These are phyloP conservation scores for Begonia masoniana DNA, from an alignment of 306 rosid species.

Conservation along the genomic window DNA sequence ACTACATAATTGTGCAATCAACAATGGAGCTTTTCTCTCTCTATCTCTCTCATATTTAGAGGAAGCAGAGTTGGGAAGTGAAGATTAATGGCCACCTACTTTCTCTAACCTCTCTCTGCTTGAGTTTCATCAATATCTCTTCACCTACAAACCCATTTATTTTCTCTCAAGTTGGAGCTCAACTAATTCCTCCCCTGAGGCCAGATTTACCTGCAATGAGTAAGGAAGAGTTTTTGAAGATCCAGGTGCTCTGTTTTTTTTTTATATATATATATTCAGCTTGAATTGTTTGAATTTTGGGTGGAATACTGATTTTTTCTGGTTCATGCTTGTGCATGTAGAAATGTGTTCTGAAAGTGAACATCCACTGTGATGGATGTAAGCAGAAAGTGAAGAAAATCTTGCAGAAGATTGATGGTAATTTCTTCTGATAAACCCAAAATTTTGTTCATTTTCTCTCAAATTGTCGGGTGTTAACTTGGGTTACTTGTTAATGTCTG, in stretches of 20 bases:
- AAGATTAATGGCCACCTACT: too few relatives aligned
- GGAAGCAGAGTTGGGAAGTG: too few relatives aligned
- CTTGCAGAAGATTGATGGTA: slow-evolving; percentile 86
- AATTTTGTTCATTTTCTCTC: background rate
- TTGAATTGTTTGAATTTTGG: background rate
- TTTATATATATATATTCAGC: background rate
- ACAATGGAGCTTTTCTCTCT: too few relatives aligned
- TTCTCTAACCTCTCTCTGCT: too few relatives aligned
- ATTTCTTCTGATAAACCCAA: background rate
- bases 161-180: too few relatives aligned
- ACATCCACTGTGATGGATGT: slow-evolving; percentile 96
- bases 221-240: slow-evolving; percentile 79
- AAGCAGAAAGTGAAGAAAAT: slow-evolving; percentile 91
- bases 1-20: too few relatives aligned
- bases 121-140: too few relatives aligned
- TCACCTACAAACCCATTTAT: too few relatives aligned
- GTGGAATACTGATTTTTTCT: background rate
- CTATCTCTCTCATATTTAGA: too few relatives aligned
- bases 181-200: too few relatives aligned
- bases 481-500: background rate
- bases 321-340: slow-evolving; percentile 28
- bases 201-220: slow-evolving; percentile 28
- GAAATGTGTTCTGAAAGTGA: slow-evolving; percentile 96
- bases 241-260: slow-evolving; percentile 39
- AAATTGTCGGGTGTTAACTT: background rate